A percentile compares a stretch with the other conserved stretches of the same genome.
Evolutionary conservation across 1,284 basidiomycete genomes (phyloP).

Genomic region (Fomitopsis pinicola): DNA sequence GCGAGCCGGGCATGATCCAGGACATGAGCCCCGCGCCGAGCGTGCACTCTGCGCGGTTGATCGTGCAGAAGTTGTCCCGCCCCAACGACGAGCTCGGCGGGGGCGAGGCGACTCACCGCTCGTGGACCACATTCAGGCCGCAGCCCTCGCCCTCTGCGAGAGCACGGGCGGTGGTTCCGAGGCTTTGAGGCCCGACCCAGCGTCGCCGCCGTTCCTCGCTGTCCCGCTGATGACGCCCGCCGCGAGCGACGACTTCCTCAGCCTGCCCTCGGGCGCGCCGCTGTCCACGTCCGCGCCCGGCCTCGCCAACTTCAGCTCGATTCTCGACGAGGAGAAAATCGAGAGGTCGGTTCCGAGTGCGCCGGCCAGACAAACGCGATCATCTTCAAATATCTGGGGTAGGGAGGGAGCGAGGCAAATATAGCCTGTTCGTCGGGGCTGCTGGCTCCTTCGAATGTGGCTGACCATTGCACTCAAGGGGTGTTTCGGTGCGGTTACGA

Average conservation of each 20-base stretch:
- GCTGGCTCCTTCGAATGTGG: no score
- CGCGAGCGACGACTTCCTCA: background rate
- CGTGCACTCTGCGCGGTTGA: background rate
- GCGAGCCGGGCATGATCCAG: conserved; percentile 1
- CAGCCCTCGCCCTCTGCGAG: conserved; percentile 1
- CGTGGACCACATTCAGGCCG: conserved; percentile 3
- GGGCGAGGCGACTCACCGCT: conserved; percentile 2
- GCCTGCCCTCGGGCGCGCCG: background rate
- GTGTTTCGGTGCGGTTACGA: no score
- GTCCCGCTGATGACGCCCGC: conserved; percentile 2
- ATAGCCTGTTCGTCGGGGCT: no score
- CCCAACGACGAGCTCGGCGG: no score
- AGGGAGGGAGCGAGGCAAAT: no score
- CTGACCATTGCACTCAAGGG: no score
- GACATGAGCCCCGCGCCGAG: conserved; percentile 3
- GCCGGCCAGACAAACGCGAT: no score
- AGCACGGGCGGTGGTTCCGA: background rate
- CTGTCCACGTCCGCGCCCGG: background rate
- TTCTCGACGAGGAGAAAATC: no score
- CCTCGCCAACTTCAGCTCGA: background rate
- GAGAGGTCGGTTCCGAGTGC: no score
- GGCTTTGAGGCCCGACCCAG: background rate
- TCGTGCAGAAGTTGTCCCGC: background rate
- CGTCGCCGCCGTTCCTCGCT: background rate
- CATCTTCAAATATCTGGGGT: no score